Evolutionary conservation across 176 grass and related monocot genomes (phyloP), one percentile per base, ranked within the genome.

Genomic region (Rhynchospora tenuis): DNA sequence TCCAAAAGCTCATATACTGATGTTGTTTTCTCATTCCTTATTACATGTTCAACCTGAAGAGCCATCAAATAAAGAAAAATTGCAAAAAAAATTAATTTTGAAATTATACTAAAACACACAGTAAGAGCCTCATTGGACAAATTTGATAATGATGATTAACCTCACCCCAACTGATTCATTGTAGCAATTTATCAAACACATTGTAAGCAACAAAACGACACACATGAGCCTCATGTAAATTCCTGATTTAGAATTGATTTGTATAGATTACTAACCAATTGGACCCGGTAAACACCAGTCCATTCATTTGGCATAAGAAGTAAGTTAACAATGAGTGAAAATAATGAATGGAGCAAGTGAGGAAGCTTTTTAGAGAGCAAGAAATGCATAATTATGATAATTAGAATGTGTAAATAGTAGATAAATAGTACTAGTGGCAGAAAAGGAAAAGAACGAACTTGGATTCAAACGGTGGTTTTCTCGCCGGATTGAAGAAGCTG

Each of bases 11-110:
- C 88, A 66, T 86, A 90, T 61, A 84, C 88, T 70, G 84, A 64
- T 72, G 77, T 86, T 33, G 84, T 89, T 51, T 89, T 89, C 60
- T 89, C 83, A 14, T 89, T 84, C 59, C 84, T 65, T 70, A 89
- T 89, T 12, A 89, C 88, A 82, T 89, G 88, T 59, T 90, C 88
- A 31, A 90, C 88, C 88, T 90, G 73, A 59, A 72, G 29, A 72
- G 3, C 70, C 8, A 22, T 33, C 33, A 80, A 59, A 29, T 20
- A 60, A 42, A 81, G 57, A 44, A 71, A 63, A 1, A 7, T 65
- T 16, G 9, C 56, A 69, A 29, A 58, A 72, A 56, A 17, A 15
- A n/a, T n/a, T 64, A 58, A 31, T n/a, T 3, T 12, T 55, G 42
- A 71, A 71, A 8, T 23, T 56, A 59, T 14, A 54, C 4, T 24